phyloP scores from a whole-genome alignment of 2,329 filamentous ascomycete genomes.

The Fonsecaea pedrosoi region DNA sequence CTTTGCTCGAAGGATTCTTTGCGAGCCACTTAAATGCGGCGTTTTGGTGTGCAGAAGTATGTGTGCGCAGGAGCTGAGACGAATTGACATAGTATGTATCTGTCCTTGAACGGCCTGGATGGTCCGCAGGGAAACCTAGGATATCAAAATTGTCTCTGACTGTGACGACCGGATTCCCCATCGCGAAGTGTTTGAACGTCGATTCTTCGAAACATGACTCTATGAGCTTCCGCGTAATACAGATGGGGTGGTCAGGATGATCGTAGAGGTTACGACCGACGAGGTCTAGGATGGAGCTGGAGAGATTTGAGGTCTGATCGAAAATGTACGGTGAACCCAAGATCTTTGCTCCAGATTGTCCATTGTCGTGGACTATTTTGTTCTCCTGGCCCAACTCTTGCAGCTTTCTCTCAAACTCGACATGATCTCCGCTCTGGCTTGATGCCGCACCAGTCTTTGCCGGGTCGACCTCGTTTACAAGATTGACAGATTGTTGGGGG shows the following conservation, averaged over 20 bases:
- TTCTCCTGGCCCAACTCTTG: constrained; percentile 26
- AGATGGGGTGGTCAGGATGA: constrained; percentile 86
- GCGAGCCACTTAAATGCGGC: constrained; percentile 69
- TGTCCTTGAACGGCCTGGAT: constrained; percentile 82
- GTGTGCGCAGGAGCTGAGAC: constrained; percentile 82
- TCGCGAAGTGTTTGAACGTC: constrained; percentile 76
- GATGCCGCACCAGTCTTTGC: constrained; percentile 30
- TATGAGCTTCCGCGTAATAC: constrained; percentile 89
- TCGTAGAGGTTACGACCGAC: constrained; percentile 83
- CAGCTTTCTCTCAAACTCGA: constrained; percentile 19
- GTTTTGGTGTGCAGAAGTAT: constrained; percentile 93
- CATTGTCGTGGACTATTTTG: constrained; percentile 29
- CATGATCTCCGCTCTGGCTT: constrained; percentile 10
- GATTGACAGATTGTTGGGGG: constrained; percentile 35
- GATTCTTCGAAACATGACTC: constrained; percentile 79
- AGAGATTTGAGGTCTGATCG: constrained; percentile 86
- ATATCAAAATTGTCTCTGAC: constrained; percentile 93
- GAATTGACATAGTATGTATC: constrained; percentile 97
- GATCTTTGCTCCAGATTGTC: constrained; percentile 34
- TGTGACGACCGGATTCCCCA: constrained; percentile 80
- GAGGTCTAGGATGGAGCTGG: constrained; percentile 74
- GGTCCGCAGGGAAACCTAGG: constrained; percentile 86
- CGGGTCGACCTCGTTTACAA: constrained; percentile 35
- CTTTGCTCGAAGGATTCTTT: constrained; percentile 58
- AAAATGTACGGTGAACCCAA: constrained; percentile 35